These are phyloP conservation scores for Warburgia ugandensis DNA, from an alignment of 164 flowering plant species.

Conservation along the genomic window DNA sequence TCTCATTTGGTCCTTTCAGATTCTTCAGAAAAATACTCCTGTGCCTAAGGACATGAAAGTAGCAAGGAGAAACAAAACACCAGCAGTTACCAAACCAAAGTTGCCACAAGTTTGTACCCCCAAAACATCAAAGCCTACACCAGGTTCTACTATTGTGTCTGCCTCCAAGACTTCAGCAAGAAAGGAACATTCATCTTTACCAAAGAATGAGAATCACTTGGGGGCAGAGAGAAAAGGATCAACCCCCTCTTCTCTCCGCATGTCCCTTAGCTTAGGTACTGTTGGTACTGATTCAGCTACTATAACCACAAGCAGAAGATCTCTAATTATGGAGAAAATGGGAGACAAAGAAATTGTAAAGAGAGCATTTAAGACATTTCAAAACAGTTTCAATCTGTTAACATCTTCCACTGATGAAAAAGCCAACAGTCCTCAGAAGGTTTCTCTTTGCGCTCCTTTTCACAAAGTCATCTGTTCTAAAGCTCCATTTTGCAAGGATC, in stretches of 20 bases:
- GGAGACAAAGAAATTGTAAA: conserved; percentile 86
- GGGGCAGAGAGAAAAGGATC: conserved; percentile 25
- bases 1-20: conserved; percentile 2
- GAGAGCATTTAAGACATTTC: conserved; percentile 82
- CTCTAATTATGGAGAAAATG: conserved; percentile 82
- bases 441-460: conserved; percentile 11
- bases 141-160: conserved; percentile 17
- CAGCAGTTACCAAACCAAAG: conserved; percentile 18
- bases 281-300: conserved; percentile 28
- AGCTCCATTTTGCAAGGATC: background rate
- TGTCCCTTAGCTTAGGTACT: conserved; percentile 45
- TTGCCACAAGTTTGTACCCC: conserved; percentile 21
- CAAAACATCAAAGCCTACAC: conserved; percentile 22
- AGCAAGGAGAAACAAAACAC: conserved; percentile 30
- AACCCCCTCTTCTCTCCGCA: conserved; percentile 44
- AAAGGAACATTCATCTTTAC: conserved; percentile 23
- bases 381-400: conserved; percentile 29
- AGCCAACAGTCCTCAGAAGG: conserved; percentile 36
- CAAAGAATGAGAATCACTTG: conserved; percentile 22
- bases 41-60: conserved; percentile 23
- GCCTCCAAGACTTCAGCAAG: conserved; percentile 26
- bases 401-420: conserved; percentile 24
- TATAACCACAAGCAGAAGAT: conserved; percentile 35
- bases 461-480: background rate
- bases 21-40: conserved; percentile 24